phyloP scores from a whole-genome alignment of 331 rosid species.

The Rosa hybrid region DNA sequence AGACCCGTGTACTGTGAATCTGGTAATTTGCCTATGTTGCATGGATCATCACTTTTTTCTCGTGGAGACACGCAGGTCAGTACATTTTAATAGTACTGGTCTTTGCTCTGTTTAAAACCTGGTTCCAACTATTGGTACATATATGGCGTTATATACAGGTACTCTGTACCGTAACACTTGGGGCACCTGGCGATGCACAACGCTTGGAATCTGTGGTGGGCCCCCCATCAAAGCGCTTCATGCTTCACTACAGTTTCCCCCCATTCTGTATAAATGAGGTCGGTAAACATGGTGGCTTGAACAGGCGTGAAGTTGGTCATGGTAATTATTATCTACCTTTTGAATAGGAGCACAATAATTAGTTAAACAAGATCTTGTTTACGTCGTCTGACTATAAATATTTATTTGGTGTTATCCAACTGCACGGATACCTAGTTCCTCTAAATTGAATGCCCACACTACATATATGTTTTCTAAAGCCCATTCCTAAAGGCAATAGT shows the following conservation, averaged over 20 bases:
- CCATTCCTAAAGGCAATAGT: not conserved
- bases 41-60: constrained; percentile 83
- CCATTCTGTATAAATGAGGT: constrained; percentile 93
- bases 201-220: constrained; percentile 86
- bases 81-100: constrained; percentile 2
- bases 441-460: not conserved
- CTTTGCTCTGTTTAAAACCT: not conserved
- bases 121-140: constrained; percentile 7
- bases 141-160: constrained; percentile 55
- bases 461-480: not conserved
- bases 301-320: constrained; percentile 99
- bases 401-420: not conserved
- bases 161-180: constrained; percentile 93
- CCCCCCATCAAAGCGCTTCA: constrained; percentile 83
- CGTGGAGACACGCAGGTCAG: constrained; percentile 97
- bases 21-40: constrained; percentile 62
- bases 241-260: constrained; percentile 98
- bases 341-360: not conserved
- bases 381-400: not conserved
- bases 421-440: not conserved
- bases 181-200: constrained; percentile 94
- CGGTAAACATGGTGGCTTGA: constrained; percentile 85
- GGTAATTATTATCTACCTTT: constrained; percentile 48
- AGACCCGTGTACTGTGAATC: constrained; percentile 92
- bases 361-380: not conserved